phyloP scores from a whole-genome alignment of 805 yeast species.

The Cyberlindnera mississippiensis region DNA sequence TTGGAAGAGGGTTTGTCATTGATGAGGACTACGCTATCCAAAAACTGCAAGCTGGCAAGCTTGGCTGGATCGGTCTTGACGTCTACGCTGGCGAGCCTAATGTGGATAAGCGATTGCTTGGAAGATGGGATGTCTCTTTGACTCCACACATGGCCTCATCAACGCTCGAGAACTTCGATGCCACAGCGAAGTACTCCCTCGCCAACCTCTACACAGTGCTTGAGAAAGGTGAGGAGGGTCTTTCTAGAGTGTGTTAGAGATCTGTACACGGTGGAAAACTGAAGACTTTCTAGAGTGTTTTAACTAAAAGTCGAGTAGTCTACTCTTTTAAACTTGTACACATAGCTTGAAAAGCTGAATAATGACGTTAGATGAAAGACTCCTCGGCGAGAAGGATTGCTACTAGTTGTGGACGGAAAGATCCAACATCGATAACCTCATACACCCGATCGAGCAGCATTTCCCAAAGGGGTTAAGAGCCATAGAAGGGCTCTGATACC shows the following conservation, averaged over 20 bases:
- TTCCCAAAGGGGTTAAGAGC: conserved; percentile 3
- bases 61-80: conserved; percentile 57
- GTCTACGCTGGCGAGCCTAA: conserved; percentile 56
- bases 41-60: conserved; percentile 35
- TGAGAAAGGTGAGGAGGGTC: conserved; percentile 26
- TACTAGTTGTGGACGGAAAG: too few species aligned
- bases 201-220: conserved; percentile 39
- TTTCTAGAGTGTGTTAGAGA: conserved; percentile 18
- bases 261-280: too few species aligned
- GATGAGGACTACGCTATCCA: conserved; percentile 46
- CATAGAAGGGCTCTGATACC: neutral
- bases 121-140: conserved; percentile 41
- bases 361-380: too few species aligned
- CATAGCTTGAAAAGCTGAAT: too few species aligned
- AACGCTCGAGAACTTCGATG: conserved; percentile 42
- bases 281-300: too few species aligned
- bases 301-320: too few species aligned
- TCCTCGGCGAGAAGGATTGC: too few species aligned
- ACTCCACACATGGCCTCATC: conserved; percentile 66
- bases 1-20: conserved; percentile 55
- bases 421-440: too few species aligned
- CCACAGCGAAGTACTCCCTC: conserved; percentile 42
- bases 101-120: conserved; percentile 27
- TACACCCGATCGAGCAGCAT: neutral
- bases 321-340: too few species aligned